Conservation (phyloP, 1,284 basidiomycete genomes). For the Moesziomyces antarcticus region DNA sequence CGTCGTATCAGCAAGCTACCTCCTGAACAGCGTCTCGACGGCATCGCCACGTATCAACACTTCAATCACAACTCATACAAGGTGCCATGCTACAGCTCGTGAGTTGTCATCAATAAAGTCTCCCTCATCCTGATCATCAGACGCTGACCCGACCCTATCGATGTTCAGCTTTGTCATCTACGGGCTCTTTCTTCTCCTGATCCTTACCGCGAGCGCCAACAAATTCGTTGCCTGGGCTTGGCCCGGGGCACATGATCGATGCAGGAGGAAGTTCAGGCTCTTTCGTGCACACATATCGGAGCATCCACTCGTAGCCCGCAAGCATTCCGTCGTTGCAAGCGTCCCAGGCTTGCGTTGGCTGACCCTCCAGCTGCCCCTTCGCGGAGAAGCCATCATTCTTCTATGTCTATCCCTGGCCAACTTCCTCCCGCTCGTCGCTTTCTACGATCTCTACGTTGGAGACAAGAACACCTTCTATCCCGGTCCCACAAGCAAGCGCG, state of each 20-base stretch:
- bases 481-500: slow-evolving; percentile 22
- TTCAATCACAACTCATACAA: slow-evolving; percentile 32
- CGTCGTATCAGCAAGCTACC: slow-evolving; percentile 16
- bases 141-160: too few species aligned
- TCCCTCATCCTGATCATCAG: too few species aligned
- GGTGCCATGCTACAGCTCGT: slow-evolving; percentile 23
- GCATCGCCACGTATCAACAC: slow-evolving; percentile 14
- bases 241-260: slow-evolving; percentile 3
- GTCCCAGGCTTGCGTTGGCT: slow-evolving; percentile 28
- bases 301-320: slow-evolving; percentile 18
- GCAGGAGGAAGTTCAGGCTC: slow-evolving; percentile 7
- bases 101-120: neutral
- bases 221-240: slow-evolving; percentile 10
- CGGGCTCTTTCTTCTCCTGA: slow-evolving; percentile 20
- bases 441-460: slow-evolving; percentile 28
- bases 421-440: slow-evolving; percentile 41
- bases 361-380: slow-evolving; percentile 45
- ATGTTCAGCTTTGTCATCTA: slow-evolving; percentile 28
- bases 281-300: slow-evolving; percentile 32
- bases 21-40: slow-evolving; percentile 8
- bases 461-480: slow-evolving; percentile 25
- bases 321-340: slow-evolving; percentile 25
- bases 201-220: slow-evolving; percentile 13
- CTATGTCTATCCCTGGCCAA: slow-evolving; percentile 36
- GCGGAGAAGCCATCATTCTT: slow-evolving; percentile 40